Evolutionary conservation across 768 basidiomycete genomes (phyloP), one percentile per base, ranked within the genome.

Genomic region (Hericium rajendrae): DNA sequence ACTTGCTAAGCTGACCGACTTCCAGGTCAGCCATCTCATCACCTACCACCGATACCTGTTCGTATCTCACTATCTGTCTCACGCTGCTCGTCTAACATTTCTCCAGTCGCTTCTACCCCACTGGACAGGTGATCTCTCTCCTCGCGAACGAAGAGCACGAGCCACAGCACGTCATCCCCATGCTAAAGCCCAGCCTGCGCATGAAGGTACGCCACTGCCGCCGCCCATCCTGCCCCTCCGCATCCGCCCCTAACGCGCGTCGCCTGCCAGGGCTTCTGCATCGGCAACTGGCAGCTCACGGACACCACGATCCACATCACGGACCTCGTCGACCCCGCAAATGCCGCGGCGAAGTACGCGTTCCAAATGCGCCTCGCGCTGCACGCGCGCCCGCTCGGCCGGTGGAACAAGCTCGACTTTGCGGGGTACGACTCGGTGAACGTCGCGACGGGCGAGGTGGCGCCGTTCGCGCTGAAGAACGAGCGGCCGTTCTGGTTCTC

Each of bases 401-500:
- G 87, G 55, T 94, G 85, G 84, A 92, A 91, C 70, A 87, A 82
- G 65, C 76, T 95, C 59, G 83, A 90, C 54, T 78, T 94, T 20
- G 66, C 74, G 48, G 75, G 77, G 11, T 95, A 95, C 68, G 79
- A 86, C 54, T 87, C 87, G 0, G 80, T 94, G 4, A 80, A 87
- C 57, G 63, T 88, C n/a, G 82, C 80, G 58, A 86, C 79, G 16
- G 91, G 89, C 2, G 91, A 93, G 66, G 73, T 78, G 12, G 68
- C 78, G 10, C 82, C 85, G 16, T 73, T 95, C 28, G 74, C 81
- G 10, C 71, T 94, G 63, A 91, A 89, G 66, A 83, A 93, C 62
- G 91, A 93, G 68, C 78, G 89, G 55, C 82, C 91, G n/a, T 95
- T 91, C 69, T 94, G 88, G 85, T 97, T 97, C 71, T 94, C 91